These are phyloP conservation scores for Climacium dendroides DNA, from an alignment of 225 moss, liverwort and hornwort genomes.

Conservation along the genomic window DNA sequence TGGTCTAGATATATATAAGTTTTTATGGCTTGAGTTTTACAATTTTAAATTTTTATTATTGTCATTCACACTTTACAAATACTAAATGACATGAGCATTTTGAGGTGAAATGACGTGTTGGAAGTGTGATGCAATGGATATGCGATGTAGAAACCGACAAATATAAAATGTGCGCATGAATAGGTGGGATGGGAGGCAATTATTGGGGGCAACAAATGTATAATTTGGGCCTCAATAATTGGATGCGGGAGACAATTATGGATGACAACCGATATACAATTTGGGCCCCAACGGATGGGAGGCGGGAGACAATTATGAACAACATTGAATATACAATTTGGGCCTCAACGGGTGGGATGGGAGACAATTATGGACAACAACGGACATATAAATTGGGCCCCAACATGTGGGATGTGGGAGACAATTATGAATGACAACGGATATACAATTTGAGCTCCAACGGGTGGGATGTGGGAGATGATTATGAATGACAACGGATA, in stretches of 20 bases:
- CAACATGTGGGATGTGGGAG: neutral
- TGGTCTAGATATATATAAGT: neutral
- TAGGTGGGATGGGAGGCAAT: neutral
- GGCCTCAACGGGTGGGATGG: accelerated
- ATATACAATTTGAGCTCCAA: neutral
- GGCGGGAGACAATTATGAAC: no score
- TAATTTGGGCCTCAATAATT: no score
- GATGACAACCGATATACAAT: no score
- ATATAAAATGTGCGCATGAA: neutral
- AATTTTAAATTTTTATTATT: neutral
- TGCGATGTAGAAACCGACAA: no score
- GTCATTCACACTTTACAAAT: accelerated
- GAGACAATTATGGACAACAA: accelerated
- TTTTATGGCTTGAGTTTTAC: neutral
- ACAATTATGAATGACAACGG: neutral
- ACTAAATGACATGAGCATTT: neutral
- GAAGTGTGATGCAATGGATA: accelerated
- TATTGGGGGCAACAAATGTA: no score
- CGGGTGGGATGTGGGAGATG: no score
- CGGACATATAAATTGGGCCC: neutral
- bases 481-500: no score
- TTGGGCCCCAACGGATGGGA: neutral
- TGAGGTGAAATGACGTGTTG: no score
- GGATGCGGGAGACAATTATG: no score
- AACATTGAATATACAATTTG: neutral